Evolutionary conservation across 129 eudicot genomes (phyloP).

Genomic region (Helianthus tuberosus): DNA sequence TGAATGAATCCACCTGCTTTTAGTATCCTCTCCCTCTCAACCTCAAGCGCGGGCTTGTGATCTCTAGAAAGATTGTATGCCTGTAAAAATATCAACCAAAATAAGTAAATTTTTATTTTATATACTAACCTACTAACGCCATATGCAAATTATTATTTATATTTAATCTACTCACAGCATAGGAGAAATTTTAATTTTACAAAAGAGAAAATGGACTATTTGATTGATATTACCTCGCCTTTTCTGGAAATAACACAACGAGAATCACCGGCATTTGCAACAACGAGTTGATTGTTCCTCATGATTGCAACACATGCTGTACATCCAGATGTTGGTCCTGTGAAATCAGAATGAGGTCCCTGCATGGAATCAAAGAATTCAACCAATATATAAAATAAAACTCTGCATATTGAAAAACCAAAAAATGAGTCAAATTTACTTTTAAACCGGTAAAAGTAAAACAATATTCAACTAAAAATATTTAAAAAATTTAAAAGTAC

Average conservation of each 20-base stretch:
- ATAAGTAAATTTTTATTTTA: neutral
- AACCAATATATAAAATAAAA: neutral
- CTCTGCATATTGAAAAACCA: neutral
- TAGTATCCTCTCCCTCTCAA: constrained; percentile 85
- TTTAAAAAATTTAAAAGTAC: constrained; percentile 33
- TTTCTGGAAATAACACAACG: constrained; percentile 94
- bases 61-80: constrained; percentile 93
- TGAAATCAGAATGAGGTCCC: constrained; percentile 99
- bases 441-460: neutral
- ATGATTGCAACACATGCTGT: constrained; percentile 92
- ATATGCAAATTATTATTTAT: neutral
- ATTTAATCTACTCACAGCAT: neutral
- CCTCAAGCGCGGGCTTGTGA: constrained; percentile 92
- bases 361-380: constrained; percentile 29
- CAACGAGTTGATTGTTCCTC: constrained; percentile 73
- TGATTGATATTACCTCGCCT: constrained; percentile 72
- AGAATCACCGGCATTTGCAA: constrained; percentile 97
- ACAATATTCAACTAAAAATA: neutral
- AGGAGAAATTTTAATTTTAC: neutral
- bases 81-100: constrained; percentile 39
- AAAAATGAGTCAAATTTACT: constrained; percentile 5
- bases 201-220: constrained; percentile 2
- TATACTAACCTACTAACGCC: neutral
- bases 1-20: constrained; percentile 98
- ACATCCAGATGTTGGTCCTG: constrained; percentile 97